phyloP scores from a whole-genome alignment of 2,329 filamentous ascomycete genomes.

The Botrytis sinoallii region DNA sequence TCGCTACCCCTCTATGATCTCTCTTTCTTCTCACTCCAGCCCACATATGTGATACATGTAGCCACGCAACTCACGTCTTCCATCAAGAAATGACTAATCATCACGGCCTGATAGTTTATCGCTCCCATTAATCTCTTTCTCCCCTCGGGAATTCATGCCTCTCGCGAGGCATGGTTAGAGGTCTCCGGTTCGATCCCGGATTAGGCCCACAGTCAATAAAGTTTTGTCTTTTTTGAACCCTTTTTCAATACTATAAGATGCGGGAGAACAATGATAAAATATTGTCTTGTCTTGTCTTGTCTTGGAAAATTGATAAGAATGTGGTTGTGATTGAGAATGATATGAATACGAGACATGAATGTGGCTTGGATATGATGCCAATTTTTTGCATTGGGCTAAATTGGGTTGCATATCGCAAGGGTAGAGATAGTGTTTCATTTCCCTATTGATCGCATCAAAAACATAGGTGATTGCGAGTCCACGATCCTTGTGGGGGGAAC shows the following conservation, averaged over 20 bases:
- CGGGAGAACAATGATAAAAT: neutral
- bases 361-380: neutral
- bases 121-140: too few relatives aligned
- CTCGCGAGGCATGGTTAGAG: neutral
- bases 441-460: neutral
- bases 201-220: neutral
- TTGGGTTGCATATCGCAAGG: neutral
- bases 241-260: neutral
- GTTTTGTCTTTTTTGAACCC: neutral
- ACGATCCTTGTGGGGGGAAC: neutral
- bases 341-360: neutral
- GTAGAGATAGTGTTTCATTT: neutral
- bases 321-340: neutral
- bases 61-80: fast-evolving
- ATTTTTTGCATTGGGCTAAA: neutral
- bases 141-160: too few relatives aligned
- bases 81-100: neutral
- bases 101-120: slow-evolving; percentile 4
- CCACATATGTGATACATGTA: fast-evolving
- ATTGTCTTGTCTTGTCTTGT: too few relatives aligned
- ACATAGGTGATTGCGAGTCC: neutral
- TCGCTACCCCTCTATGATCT: neutral
- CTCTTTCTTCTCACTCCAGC: neutral
- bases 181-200: slow-evolving; percentile 14
- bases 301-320: neutral